Evolutionary conservation across 208 protist species (phyloP).

Genomic region (Leishmania arabica): DNA sequence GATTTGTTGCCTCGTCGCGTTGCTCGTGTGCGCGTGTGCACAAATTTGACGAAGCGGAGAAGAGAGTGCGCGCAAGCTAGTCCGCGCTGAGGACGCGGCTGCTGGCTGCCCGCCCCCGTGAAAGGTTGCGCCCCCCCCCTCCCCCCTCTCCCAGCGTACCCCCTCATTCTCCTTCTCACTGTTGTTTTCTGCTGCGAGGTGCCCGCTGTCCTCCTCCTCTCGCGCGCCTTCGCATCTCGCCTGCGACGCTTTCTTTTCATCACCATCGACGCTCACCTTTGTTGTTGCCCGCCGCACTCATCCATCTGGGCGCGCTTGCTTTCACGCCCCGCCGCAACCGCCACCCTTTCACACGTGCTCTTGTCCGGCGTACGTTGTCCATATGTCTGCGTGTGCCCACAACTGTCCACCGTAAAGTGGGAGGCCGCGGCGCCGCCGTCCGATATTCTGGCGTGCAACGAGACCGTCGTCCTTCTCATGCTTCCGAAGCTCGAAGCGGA

Average conservation of each 20-base stretch:
- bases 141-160: neutral
- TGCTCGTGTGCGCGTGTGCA: neutral
- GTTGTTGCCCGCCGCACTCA: neutral
- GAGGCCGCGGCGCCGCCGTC: neutral
- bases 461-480: neutral
- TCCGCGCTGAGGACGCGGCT: neutral
- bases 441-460: no score
- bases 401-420: neutral
- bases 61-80: neutral
- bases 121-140: neutral
- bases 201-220: neutral
- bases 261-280: neutral
- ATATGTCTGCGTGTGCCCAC: neutral
- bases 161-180: neutral
- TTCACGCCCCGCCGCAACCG: no score
- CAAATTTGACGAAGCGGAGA: neutral
- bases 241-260: neutral
- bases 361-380: neutral
- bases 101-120: neutral
- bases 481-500: neutral
- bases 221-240: neutral
- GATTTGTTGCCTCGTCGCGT: neutral
- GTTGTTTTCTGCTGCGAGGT: neutral
- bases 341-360: no score
- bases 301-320: no score